Conservation (phyloP, 2,329 filamentous ascomycete genomes). For the Venturia aucupariae region DNA sequence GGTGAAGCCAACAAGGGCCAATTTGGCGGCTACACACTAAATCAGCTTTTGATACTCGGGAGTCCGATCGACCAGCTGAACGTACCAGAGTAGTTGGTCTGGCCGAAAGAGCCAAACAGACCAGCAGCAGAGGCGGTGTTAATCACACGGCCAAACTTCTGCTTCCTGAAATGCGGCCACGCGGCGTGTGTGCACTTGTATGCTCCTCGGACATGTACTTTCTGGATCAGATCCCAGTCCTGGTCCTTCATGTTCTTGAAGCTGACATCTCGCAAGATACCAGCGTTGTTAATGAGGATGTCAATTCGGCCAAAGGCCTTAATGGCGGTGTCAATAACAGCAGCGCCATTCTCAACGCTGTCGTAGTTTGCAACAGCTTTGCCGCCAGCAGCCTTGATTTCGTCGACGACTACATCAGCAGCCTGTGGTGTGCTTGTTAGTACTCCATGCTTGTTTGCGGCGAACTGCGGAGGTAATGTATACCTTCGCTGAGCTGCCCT, state of each 20-base stretch:
- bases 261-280: conserved; percentile 87
- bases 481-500: conserved; percentile 81
- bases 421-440: conserved; percentile 43
- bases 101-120: conserved; percentile 90
- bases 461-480: conserved; percentile 19
- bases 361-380: conserved; percentile 98
- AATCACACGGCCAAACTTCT: conserved; percentile 95
- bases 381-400: conserved; percentile 80
- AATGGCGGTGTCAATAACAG: conserved; percentile 85
- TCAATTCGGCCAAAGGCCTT: conserved; percentile 78
- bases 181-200: conserved; percentile 94
- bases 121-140: conserved; percentile 96
- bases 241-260: conserved; percentile 98
- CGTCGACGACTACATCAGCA: conserved; percentile 72
- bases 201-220: conserved; percentile 83
- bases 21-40: conserved; percentile 62
- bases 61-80: background rate
- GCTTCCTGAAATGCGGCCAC: conserved; percentile 96
- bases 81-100: conserved; percentile 82
- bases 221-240: conserved; percentile 93
- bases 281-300: conserved; percentile 94
- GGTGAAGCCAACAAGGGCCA: conserved; percentile 84
- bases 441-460: background rate
- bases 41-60: background rate
- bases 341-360: conserved; percentile 83